Conservation (phyloP, 495 filamentous ascomycete genomes). For the Penicillium odoratum region DNA sequence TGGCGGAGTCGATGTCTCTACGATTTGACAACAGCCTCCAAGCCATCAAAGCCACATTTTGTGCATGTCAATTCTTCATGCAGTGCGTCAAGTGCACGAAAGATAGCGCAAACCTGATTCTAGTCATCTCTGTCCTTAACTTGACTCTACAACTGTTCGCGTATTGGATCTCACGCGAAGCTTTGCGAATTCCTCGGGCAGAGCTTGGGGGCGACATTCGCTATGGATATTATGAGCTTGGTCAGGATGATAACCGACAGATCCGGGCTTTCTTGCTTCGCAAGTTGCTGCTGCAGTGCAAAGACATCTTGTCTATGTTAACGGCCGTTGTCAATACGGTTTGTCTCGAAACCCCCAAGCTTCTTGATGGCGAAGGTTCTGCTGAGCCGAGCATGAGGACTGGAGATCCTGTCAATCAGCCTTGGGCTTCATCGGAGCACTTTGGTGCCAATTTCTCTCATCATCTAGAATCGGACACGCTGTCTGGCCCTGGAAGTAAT, state of each 20-base stretch:
- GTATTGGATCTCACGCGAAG: conserved; percentile 36
- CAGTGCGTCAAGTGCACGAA: conserved; percentile 40
- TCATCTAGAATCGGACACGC: conserved; percentile 10
- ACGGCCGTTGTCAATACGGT: conserved; percentile 22
- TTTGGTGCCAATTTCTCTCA: conserved; percentile 6
- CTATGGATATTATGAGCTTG: conserved; percentile 43
- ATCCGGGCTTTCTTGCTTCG: conserved; percentile 36
- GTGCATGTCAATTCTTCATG: conserved; percentile 36
- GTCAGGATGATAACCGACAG: conserved; percentile 35
- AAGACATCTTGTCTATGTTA: conserved; percentile 30
- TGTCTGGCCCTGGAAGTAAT: conserved; percentile 14
- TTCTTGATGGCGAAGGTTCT: conserved; percentile 14
- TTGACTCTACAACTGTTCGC: conserved; percentile 38
- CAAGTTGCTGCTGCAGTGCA: conserved; percentile 32
- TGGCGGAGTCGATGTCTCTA: conserved; percentile 28
- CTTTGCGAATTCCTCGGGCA: conserved; percentile 16
- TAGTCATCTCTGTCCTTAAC: conserved; percentile 37
- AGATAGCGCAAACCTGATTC: conserved; percentile 33
- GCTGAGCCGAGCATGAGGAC: conserved; percentile 2
- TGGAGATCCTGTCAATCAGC: conserved; percentile 8
- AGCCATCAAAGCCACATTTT: conserved; percentile 34
- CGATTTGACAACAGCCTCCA: conserved; percentile 44
- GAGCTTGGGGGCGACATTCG: conserved; percentile 26
- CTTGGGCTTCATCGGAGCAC: conserved; percentile 14
- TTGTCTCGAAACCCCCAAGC: conserved; percentile 12